Base-by-base conservation (phyloP, 352 stramenopile species). In the Phytopythium oedochilum region DNA sequence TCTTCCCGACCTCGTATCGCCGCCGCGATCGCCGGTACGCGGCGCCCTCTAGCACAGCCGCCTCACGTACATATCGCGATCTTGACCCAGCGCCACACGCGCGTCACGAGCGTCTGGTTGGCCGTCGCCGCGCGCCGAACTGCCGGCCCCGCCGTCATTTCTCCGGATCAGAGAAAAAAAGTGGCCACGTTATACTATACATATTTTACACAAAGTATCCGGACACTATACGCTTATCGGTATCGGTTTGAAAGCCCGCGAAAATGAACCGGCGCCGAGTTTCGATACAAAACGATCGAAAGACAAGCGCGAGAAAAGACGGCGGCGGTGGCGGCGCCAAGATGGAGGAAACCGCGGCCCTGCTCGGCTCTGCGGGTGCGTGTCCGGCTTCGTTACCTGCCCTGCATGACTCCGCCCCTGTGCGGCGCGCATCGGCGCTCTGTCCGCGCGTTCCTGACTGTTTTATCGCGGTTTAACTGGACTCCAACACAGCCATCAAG, bases 21-120 rank as follows among this genome's bases (percentile, higher is more conserved):
- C 12, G 20, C 47, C n/a, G 23, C 2, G 22, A 12, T 25, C 20
- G 47, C n/a, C 14, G 2, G 31, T 6, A 20, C 34, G 29, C 17
- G 9, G 18, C 23, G 32, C 15, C 25, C 8, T 31, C 10, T 29
- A 12, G 43, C 25, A n/a, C 11, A 6, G 6, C 6, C 15, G 49
- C 17, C 36, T 9, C 1, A 59, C 74, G 23, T 40, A 87, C 73
- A 79, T 10, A 88, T 56, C 6, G 69, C 77, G 20, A 73, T 73
- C 64, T 86, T 83, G 8, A 92, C 34, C 82, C 82, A 92, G 48
- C 82, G 73, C 82, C 78, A 92, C 11, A 88, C 54, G 51, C 70
- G 72, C 55, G 70, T 61, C 36, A 89, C 56, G 20, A 88, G 40
- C 38, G 68, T 68, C 63, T 85, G 61, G 55, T 86, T 82, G 29